Evolutionary conservation across 1,284 basidiomycete species (phyloP).

Genomic region (Microbotryomycetes sp.): DNA sequence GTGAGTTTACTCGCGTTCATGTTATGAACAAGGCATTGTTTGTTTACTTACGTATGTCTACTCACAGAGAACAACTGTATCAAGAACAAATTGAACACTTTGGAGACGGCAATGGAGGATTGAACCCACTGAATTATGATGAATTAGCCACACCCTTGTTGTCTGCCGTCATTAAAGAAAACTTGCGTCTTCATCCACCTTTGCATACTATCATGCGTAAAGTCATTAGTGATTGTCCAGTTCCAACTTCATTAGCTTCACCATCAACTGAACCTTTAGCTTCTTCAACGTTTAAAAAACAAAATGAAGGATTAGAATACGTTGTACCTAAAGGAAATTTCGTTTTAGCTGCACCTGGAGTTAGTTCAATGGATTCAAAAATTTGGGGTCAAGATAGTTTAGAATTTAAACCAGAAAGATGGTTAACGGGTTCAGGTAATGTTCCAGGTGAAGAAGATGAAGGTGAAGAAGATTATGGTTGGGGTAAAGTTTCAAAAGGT

Average conservation of each 20-base stretch:
- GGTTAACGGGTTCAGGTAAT: slow-evolving; percentile 68
- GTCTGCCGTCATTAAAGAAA: slow-evolving; percentile 64
- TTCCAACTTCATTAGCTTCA: slow-evolving; percentile 72
- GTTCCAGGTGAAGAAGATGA: slow-evolving; percentile 66
- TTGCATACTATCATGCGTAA: slow-evolving; percentile 77
- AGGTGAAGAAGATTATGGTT: slow-evolving; percentile 86
- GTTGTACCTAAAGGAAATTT: slow-evolving; percentile 87
- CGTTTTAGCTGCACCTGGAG: slow-evolving; percentile 81
- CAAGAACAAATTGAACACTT: slow-evolving; percentile 83
- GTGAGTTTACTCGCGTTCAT: slow-evolving; percentile 49
- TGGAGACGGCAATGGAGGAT: slow-evolving; percentile 67
- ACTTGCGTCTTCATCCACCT: slow-evolving; percentile 60
- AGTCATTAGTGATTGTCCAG: slow-evolving; percentile 73
- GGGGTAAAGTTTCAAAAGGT: slow-evolving; percentile 59
- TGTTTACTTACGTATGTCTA: slow-evolving; percentile 3
- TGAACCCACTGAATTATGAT: slow-evolving; percentile 79
- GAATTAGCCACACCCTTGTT: slow-evolving; percentile 72
- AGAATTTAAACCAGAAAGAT: slow-evolving; percentile 74
- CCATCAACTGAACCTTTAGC: slow-evolving; percentile 49
- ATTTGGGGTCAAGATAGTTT: slow-evolving; percentile 66
- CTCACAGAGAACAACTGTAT: slow-evolving; percentile 64
- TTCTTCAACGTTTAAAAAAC: slow-evolving; percentile 16
- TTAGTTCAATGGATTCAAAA: slow-evolving; percentile 78
- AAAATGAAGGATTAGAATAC: slow-evolving; percentile 55
- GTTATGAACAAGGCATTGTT: no score